phyloP scores from a whole-genome alignment of 1,284 basidiomycete genomes.

The Cutaneotrichosporon dermatis region DNA sequence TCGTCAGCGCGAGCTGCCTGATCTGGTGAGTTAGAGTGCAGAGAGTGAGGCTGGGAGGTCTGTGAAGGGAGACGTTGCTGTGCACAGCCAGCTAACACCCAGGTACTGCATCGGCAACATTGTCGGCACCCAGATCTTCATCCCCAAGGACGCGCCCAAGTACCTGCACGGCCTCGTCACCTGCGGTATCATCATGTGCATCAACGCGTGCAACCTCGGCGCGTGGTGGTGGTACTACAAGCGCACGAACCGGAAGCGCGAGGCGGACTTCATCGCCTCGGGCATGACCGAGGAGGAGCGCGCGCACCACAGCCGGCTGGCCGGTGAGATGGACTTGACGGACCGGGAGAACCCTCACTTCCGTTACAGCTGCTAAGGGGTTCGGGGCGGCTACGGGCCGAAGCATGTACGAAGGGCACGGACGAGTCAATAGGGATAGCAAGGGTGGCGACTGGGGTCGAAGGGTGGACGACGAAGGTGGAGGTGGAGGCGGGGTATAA shows the following conservation, averaged over 20 bases:
- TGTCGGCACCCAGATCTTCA: slow-evolving; percentile 29
- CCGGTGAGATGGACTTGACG: slow-evolving; percentile 30
- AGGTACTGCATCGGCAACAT: slow-evolving; percentile 29
- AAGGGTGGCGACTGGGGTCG: no score
- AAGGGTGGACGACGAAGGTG: no score
- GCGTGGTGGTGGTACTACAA: slow-evolving; percentile 28
- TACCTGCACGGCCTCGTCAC: slow-evolving; percentile 22
- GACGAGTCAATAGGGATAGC: no score
- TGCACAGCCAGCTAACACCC: background rate
- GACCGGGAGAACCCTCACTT: slow-evolving; percentile 18
- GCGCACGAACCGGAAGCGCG: slow-evolving; percentile 22
- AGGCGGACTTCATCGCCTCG: slow-evolving; percentile 19
- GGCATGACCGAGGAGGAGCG: slow-evolving; percentile 24
- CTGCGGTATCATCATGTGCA: slow-evolving; percentile 22
- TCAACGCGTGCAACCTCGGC: slow-evolving; percentile 16
- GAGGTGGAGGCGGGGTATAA: no score
- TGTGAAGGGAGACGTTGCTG: no score
- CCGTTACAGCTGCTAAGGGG: slow-evolving; percentile 5
- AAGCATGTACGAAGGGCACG: no score
- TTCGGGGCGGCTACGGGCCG: no score
- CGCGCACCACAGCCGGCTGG: slow-evolving; percentile 21
- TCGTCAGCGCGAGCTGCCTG: slow-evolving; percentile 16
- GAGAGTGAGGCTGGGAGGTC: no score
- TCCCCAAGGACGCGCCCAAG: slow-evolving; percentile 24
- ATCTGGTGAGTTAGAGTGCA: slow-evolving; percentile 9